Evolutionary conservation across 2,329 filamentous ascomycete species (phyloP).

Genomic region (Talaromyces sp.): DNA sequence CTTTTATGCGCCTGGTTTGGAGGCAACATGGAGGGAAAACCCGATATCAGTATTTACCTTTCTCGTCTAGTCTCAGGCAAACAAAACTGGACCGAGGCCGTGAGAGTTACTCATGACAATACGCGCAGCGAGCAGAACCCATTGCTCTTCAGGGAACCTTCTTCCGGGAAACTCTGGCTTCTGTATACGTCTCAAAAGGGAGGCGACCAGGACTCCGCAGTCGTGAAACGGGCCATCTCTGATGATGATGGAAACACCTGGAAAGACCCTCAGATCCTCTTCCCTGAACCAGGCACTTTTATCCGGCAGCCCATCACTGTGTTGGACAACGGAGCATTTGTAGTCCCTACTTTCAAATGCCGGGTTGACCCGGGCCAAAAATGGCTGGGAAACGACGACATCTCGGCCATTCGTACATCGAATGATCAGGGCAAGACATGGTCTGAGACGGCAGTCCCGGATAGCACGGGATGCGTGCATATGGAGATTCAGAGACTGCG

Average conservation of each 20-base stretch:
- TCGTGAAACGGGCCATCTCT: conserved; percentile 35
- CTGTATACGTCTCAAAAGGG: conserved; percentile 44
- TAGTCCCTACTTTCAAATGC: conserved; percentile 43
- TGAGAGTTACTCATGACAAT: conserved; percentile 36
- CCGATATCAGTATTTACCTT: conserved; percentile 43
- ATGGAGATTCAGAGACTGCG: conserved; percentile 39
- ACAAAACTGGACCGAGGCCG: conserved; percentile 27
- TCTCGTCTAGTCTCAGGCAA: conserved; percentile 31
- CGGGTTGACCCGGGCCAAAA: conserved; percentile 35
- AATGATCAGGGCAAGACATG: conserved; percentile 37
- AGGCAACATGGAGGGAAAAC: conserved; percentile 42
- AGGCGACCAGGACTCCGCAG: conserved; percentile 42
- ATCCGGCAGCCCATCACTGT: conserved; percentile 40
- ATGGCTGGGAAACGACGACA: conserved; percentile 45
- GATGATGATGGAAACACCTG: conserved; percentile 34
- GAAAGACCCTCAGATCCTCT: conserved; percentile 26
- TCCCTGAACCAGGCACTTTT: conserved; percentile 36
- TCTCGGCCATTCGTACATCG: conserved; percentile 36
- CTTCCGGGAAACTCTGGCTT: conserved; percentile 34
- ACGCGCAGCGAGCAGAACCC: conserved; percentile 45
- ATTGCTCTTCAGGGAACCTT: conserved; percentile 35
- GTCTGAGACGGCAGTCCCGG: conserved; percentile 34
- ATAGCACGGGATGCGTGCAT: conserved; percentile 39
- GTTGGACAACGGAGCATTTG: conserved; percentile 35
- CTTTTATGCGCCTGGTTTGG: conserved; percentile 45